Base-by-base conservation (phyloP, 2,329 filamentous ascomycete species). In the Ramularia collo-cygni region DNA sequence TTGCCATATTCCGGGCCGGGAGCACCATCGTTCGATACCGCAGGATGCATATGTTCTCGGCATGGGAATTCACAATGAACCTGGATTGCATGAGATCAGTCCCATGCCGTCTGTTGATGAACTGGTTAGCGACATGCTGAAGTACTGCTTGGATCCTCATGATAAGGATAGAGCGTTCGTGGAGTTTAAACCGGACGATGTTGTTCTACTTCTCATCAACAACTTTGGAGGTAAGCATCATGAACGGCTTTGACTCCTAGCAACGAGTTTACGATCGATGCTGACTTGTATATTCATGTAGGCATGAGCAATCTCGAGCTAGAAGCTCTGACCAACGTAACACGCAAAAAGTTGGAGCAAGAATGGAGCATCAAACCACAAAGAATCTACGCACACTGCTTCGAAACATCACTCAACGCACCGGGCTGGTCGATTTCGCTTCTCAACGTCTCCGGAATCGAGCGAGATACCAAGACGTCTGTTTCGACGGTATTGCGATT, bases 391-490 rank as follows among this genome's bases (percentile, higher is more conserved):
- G 64, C 65, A 1, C 67, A 67, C 5, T 58, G 65, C 2, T 70
- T 76, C 32, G 71, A 75, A 43, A 74, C 71, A 0, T 74, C 70
- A 0, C 58, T 76, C 7, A 76, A 76, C 47, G 73, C 67, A 1
- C 72, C 73, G 5, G 74, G 73, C 4, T 76, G 75, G 62, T 74
- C 69, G 6, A 69, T 76, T 21, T 75, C 72, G 1, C 56, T 77
- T 0, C 70, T 71, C 21, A 76, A 76, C 47, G 58, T 76, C 34
- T 66, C 65, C 2, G 60, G 65, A 26, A 67, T 71, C 48, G 64
- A 67, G 4, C 57, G 58, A 18, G 54, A 64, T 8, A 66, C 68
- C 47, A 54, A 57, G 4, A 52, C 64, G n/a, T 52, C 58, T 0
- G 54, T 60, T 12, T 44, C 50, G 10, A 68, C 71, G 19, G 57